Percentiles rank a stretch among this genome's conserved stretches.
Evolutionary conservation across 495 filamentous ascomycete species (phyloP).

Genomic region (Podospora pseudoanserina): DNA sequence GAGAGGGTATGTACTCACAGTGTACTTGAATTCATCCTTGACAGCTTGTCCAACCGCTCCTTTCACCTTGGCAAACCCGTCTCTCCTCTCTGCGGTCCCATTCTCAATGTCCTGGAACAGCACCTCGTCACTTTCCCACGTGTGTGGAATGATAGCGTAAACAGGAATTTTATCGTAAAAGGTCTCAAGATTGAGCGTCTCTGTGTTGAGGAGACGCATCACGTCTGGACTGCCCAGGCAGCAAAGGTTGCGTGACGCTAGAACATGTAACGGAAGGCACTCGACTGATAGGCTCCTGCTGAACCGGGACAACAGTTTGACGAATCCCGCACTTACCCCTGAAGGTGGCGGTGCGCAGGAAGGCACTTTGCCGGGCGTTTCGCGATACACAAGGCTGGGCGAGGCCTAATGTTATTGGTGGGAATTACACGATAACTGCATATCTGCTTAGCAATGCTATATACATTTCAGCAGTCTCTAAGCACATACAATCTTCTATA

Average conservation of each 20-base stretch:
- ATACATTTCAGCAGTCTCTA: background rate
- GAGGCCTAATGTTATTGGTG: too few relatives aligned
- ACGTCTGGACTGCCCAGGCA: background rate
- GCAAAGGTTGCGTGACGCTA: too few relatives aligned
- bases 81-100: conserved; percentile 13
- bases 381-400: too few relatives aligned
- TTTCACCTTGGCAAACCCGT: conserved; percentile 28
- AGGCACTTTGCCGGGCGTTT: too few relatives aligned
- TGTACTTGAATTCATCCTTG: conserved; percentile 13
- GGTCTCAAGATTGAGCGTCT: conserved; percentile 20
- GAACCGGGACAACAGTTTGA: too few relatives aligned
- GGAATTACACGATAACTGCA: too few relatives aligned
- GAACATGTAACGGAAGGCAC: too few relatives aligned
- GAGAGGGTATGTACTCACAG: background rate
- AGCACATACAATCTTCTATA: background rate
- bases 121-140: conserved; percentile 37
- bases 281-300: too few relatives aligned
- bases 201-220: conserved; percentile 31
- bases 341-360: too few relatives aligned
- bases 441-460: background rate
- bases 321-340: too few relatives aligned
- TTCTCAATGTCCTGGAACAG: conserved; percentile 30
- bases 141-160: conserved; percentile 42
- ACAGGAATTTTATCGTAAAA: conserved; percentile 24
- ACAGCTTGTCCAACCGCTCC: conserved; percentile 24